Evolutionary conservation across 176 grass and related monocot genomes (phyloP).

Genomic region (Raddia guianensis): DNA sequence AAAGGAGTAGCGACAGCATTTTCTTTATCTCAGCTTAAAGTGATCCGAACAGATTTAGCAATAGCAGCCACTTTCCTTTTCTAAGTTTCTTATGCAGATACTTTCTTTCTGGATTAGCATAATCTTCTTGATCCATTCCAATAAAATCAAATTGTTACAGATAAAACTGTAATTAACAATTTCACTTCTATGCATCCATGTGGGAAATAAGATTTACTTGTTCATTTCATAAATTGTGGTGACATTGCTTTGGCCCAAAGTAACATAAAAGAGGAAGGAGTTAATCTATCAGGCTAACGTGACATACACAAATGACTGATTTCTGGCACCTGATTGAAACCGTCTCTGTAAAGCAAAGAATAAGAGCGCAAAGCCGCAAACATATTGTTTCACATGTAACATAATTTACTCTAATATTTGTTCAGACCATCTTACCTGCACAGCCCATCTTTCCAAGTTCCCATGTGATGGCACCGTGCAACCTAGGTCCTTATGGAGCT

Average conservation of each 20-base stretch:
- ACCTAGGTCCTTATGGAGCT: constrained; percentile 78
- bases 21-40: background rate
- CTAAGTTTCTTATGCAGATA: background rate
- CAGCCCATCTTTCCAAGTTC: constrained; percentile 97
- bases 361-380: background rate
- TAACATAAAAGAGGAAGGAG: background rate
- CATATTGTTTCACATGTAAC: background rate
- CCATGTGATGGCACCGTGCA: constrained; percentile 85
- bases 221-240: background rate
- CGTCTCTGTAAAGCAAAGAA: background rate
- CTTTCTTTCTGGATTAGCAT: background rate
- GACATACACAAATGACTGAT: background rate
- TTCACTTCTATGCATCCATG: background rate
- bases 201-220: background rate
- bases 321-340: background rate
- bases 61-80: background rate
- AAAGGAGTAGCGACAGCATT: background rate
- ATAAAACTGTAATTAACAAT: background rate
- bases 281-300: background rate
- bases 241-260: background rate
- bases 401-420: background rate
- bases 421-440: constrained; percentile 63
- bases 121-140: background rate
- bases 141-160: background rate
- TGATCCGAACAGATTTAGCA: background rate